phyloP scores from a whole-genome alignment of 352 stramenopile species.

The Phytophthora kernoviae region DNA sequence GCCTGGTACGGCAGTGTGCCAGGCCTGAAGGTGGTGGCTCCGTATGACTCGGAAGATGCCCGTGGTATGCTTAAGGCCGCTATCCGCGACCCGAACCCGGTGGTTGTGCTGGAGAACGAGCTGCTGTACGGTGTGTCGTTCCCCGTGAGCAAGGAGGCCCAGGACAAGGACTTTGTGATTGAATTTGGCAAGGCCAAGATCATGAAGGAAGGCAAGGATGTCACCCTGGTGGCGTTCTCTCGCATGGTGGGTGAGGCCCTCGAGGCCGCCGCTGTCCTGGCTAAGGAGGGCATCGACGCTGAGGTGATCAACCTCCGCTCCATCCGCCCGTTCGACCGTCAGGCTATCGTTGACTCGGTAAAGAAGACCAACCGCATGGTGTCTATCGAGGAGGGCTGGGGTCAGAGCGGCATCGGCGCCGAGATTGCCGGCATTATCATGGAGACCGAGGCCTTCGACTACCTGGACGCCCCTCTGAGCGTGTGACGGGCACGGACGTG shows the following conservation, averaged over 20 bases:
- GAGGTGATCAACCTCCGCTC: conserved; percentile 96
- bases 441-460: conserved; percentile 99
- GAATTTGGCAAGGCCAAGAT: conserved; percentile 99
- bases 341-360: conserved; percentile 97
- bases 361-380: conserved; percentile 99
- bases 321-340: conserved; percentile 96
- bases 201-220: conserved; percentile 95
- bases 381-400: conserved; percentile 97
- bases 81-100: conserved; percentile 99
- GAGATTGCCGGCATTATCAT: conserved; percentile 98
- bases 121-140: conserved; percentile 98
- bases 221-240: conserved; percentile 98
- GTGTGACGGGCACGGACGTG: conserved; percentile 97
- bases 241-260: conserved; percentile 96
- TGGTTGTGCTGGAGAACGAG: conserved; percentile 99
- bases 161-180: conserved; percentile 97
- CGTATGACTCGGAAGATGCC: conserved; percentile 98
- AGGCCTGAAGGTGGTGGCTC: conserved; percentile 98
- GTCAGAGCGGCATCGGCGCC: conserved; percentile 96
- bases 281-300: conserved; percentile 94
- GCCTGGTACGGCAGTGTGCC: conserved; percentile 98
- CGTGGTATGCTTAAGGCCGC: conserved; percentile 99
- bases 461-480: conserved; percentile 97
- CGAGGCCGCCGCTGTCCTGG: conserved; percentile 94
- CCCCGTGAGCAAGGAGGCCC: conserved; percentile 97